Percentiles rank a stretch among this genome's conserved stretches.
Conservation (phyloP, 352 stramenopile species). For the Peronosclerospora sorghi region DNA sequence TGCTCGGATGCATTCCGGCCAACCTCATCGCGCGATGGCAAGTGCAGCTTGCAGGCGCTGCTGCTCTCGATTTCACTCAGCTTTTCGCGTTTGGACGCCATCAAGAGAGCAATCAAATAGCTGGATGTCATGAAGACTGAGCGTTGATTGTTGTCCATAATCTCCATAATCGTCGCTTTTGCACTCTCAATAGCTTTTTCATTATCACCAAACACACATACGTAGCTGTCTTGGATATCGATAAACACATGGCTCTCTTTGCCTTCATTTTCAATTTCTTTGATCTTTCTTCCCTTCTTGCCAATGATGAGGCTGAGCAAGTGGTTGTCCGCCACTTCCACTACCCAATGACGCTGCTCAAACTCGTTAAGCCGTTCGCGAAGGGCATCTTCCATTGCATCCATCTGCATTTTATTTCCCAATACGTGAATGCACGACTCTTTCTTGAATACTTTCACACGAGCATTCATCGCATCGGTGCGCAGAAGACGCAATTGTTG, state of each 20-base stretch:
- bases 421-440: conserved; percentile 44
- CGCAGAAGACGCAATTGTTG: conserved; percentile 54
- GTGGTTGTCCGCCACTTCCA: conserved; percentile 44
- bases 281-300: conserved; percentile 73
- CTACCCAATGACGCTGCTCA: conserved; percentile 43
- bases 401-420: conserved; percentile 60
- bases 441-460: conserved; percentile 64
- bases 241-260: conserved; percentile 40
- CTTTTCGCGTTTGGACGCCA: conserved; percentile 68
- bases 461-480: conserved; percentile 39
- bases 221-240: conserved; percentile 51
- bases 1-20: conserved; percentile 25
- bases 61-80: conserved; percentile 50
- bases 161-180: conserved; percentile 42
- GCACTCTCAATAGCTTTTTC: conserved; percentile 34
- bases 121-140: conserved; percentile 52
- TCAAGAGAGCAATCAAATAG: conserved; percentile 48
- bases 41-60: conserved; percentile 46
- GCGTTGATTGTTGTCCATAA: conserved; percentile 64
- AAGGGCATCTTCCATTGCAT: conserved; percentile 49
- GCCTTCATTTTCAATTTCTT: conserved; percentile 50
- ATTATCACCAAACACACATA: conserved; percentile 58
- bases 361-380: conserved; percentile 45
- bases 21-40: conserved; percentile 20
- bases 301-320: conserved; percentile 70